These are phyloP conservation scores for Pestalotiopsis sp. DNA, from an alignment of 2,329 filamentous ascomycete genomes.

Conservation along the genomic window DNA sequence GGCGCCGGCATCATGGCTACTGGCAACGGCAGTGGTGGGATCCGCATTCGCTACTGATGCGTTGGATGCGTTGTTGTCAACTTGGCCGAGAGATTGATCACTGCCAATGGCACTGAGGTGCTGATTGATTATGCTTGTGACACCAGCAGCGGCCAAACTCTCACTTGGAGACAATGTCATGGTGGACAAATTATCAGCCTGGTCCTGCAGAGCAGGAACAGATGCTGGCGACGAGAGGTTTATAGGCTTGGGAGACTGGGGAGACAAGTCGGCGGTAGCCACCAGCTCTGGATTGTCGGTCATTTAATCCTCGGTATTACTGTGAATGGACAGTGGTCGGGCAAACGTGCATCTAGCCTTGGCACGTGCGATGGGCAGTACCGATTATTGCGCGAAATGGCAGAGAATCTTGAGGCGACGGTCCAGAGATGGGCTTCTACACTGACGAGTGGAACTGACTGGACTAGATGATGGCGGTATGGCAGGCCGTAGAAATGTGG, in stretches of 20 bases:
- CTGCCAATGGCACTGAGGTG: neutral
- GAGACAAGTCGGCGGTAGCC: slow-evolving; percentile 56
- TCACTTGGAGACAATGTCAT: slow-evolving; percentile 36
- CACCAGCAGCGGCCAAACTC: slow-evolving; percentile 17
- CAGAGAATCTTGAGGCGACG: neutral
- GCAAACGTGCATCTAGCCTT: neutral
- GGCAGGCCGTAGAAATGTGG: neutral
- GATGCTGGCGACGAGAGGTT: slow-evolving; percentile 46
- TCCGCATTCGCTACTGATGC: neutral
- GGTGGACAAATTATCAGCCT: slow-evolving; percentile 52
- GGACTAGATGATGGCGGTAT: neutral
- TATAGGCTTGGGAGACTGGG: slow-evolving; percentile 52
- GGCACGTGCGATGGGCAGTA: slow-evolving; percentile 2
- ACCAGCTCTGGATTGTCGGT: slow-evolving; percentile 49
- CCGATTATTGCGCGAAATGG: neutral
- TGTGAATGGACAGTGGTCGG: neutral
- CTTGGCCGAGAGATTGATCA: slow-evolving; percentile 11
- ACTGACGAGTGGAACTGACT: neutral
- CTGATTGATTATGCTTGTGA: neutral
- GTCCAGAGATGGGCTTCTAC: slow-evolving; percentile 4
- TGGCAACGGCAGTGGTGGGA: neutral
- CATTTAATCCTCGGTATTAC: slow-evolving; percentile 39
- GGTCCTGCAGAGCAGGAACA: slow-evolving; percentile 54
- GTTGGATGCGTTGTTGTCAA: slow-evolving; percentile 3
- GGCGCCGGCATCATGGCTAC: neutral